Base-by-base conservation (phyloP, 2,329 filamentous ascomycete genomes). In the Monilinia laxa region DNA sequence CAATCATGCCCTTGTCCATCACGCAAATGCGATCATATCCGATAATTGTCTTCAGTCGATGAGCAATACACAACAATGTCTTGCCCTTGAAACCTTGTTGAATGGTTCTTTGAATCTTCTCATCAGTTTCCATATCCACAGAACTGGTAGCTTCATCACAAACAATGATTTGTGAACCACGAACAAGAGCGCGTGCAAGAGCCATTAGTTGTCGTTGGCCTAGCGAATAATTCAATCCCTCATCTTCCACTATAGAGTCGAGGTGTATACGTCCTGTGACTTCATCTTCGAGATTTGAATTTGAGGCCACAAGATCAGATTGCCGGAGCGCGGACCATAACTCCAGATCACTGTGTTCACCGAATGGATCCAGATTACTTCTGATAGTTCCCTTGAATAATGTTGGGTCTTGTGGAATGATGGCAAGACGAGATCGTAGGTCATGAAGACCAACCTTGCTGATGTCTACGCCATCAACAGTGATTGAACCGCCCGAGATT, bases 191-290 rank as follows among this genome's bases (percentile, higher is more conserved):
- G 0, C 95, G 88, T 0, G 93, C 93, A 1, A 99, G 84, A 1
- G 95, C 95, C 90, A 98, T 96, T 59, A 98, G 86, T 78, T 98
- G 95, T 3, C 95, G 87, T 80, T 98, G 94, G 9, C 94, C 94
- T 12, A 98, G 88, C 0, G 92, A 96, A 81, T 97, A 97, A 79
- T 98, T 98, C 69, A 97, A 84, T 0, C 95, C 95, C 79, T 97
- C 94, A 76, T 98, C 95, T 73, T 97, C 93, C 2, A 98, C 94
- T 2, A 87, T 75, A 20, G 85, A 90, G 78, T 98, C 94, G 28
- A 99, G 88, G 71, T 92, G 88, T 68, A 97, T 90, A 66, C 90
- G 87, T 12, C 78, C 78, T n/a, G 79, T 76, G 67, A 80, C 78
- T 64, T 76, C 76, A 54, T 76, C 72, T 28, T 77, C 76, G 10